These are phyloP conservation scores for Camelina sativa DNA, from an alignment of 345 rosid species.

Conservation along the genomic window DNA sequence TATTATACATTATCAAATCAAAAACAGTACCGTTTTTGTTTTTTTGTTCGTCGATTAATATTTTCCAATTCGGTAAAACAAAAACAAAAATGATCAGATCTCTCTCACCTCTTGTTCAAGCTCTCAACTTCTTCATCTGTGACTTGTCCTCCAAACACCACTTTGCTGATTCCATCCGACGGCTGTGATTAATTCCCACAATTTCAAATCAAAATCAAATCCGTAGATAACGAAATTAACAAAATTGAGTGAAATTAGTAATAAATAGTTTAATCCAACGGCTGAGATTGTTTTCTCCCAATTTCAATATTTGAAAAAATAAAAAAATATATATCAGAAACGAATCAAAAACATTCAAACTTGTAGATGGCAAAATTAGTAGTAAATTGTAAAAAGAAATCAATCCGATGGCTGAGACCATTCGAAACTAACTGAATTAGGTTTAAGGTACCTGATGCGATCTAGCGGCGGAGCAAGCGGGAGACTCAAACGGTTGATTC, in stretches of 20 bases:
- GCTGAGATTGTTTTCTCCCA: not conserved
- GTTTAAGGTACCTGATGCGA: constrained; percentile 58
- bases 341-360: not conserved
- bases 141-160: constrained; percentile 97
- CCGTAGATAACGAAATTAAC: not conserved
- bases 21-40: not conserved
- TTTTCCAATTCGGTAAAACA: not conserved
- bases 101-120: constrained; percentile 80
- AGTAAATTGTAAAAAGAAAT: constrained; percentile 26
- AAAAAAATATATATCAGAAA: not conserved
- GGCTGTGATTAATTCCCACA: constrained; percentile 54
- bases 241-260: not conserved
- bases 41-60: not conserved
- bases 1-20: not conserved
- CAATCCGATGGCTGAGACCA: constrained; percentile 74
- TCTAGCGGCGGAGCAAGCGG: constrained; percentile 56
- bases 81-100: constrained; percentile 49
- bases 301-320: not conserved
- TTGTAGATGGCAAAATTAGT: not conserved
- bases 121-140: constrained; percentile 93
- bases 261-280: not conserved
- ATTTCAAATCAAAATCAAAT: not conserved
- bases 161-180: constrained; percentile 92
- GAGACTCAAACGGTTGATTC: constrained; percentile 54
- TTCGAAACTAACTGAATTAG: not conserved